Evolutionary conservation across 805 yeast species (phyloP).

Genomic region (Wickerhamiella alocasiicola): DNA sequence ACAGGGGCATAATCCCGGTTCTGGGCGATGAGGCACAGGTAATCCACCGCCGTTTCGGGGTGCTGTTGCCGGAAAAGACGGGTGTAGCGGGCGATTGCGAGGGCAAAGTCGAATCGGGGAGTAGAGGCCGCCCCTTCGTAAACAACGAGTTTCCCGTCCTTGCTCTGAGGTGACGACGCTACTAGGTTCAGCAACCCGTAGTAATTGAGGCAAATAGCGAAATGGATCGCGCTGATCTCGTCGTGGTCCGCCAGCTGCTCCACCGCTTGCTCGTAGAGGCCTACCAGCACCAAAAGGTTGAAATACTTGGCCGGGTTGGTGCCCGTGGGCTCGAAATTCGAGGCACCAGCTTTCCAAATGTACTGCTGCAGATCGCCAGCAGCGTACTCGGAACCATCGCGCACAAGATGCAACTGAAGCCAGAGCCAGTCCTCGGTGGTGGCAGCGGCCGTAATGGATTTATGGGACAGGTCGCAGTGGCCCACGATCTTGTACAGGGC

Average conservation of each 20-base stretch:
- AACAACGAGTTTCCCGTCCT: slow-evolving; percentile 15
- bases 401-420: slow-evolving; percentile 68
- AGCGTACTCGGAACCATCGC: slow-evolving; percentile 33
- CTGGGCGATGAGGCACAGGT: slow-evolving; percentile 58
- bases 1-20: slow-evolving; percentile 29
- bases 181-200: slow-evolving; percentile 53
- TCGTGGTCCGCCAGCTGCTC: slow-evolving; percentile 47
- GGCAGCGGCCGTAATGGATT: slow-evolving; percentile 51
- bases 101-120: slow-evolving; percentile 35
- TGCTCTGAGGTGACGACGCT: slow-evolving; percentile 21
- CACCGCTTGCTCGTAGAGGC: slow-evolving; percentile 71
- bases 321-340: slow-evolving; percentile 39
- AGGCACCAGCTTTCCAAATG: slow-evolving; percentile 59
- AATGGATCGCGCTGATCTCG: slow-evolving; percentile 81
- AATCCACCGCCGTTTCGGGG: slow-evolving; percentile 87
- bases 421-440: slow-evolving; percentile 95
- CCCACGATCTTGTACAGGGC: slow-evolving; percentile 88
- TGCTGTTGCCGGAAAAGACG: slow-evolving; percentile 72
- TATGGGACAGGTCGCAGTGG: slow-evolving; percentile 60
- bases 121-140: not conserved
- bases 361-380: slow-evolving; percentile 62
- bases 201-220: slow-evolving; percentile 68
- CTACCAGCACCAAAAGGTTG: slow-evolving; percentile 60
- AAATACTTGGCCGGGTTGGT: slow-evolving; percentile 58
- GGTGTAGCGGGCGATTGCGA: slow-evolving; percentile 67